These are phyloP conservation scores for Thermomucor indicae-seudaticae DNA, from an alignment of 371 early-diverging fungal species.

Conservation along the genomic window DNA sequence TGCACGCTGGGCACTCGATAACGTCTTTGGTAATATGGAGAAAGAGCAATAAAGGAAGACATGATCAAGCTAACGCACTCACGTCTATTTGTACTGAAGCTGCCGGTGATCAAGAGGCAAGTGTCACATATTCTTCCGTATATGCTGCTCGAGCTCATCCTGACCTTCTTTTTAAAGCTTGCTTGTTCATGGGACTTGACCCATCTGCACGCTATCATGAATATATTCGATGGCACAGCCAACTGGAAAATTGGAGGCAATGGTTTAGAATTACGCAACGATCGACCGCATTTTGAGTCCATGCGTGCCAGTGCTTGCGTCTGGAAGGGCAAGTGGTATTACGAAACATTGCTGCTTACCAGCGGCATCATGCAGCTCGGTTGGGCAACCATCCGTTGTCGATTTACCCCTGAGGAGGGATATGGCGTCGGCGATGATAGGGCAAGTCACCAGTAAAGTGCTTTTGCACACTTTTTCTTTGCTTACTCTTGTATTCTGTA, in stretches of 20 bases:
- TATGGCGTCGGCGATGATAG: conserved; percentile 60
- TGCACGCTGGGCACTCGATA: conserved; percentile 39
- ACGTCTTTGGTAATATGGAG: conserved; percentile 26
- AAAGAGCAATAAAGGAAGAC: conserved; percentile 10
- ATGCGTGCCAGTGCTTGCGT: conserved; percentile 40
- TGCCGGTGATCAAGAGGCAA: neutral
- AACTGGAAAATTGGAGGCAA: conserved; percentile 39
- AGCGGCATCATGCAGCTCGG: conserved; percentile 66
- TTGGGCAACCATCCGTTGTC: conserved; percentile 58
- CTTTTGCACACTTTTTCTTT: neutral
- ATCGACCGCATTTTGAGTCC: conserved; percentile 45
- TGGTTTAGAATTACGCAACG: conserved; percentile 44
- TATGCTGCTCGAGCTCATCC: neutral
- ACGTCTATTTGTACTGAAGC: no score
- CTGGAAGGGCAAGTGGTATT: conserved; percentile 57
- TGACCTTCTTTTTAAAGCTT: conserved; percentile 8
- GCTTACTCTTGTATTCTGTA: conserved; percentile 4
- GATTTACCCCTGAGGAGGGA: conserved; percentile 63
- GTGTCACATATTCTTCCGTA: neutral
- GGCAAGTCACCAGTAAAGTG: conserved; percentile 25
- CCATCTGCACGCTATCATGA: conserved; percentile 31
- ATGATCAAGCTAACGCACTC: no score
- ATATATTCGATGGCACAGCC: conserved; percentile 42
- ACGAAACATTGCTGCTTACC: conserved; percentile 51
- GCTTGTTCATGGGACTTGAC: conserved; percentile 31